A percentile compares a stretch with the other conserved stretches of the same genome.
Evolutionary conservation across 805 yeast species (phyloP).

Genomic region (Hanseniaspora taiwanica): DNA sequence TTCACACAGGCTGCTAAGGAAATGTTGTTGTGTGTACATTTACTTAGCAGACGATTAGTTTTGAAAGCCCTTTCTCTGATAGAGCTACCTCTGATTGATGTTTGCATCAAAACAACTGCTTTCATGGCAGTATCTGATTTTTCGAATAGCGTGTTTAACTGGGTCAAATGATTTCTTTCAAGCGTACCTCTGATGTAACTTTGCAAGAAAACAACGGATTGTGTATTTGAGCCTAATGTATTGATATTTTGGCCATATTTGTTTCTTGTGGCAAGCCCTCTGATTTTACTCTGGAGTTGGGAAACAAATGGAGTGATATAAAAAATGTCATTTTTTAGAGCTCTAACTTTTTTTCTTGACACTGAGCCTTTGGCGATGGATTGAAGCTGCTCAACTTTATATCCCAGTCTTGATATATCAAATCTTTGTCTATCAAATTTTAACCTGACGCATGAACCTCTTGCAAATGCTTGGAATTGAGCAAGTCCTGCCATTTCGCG

Average conservation of each 20-base stretch:
- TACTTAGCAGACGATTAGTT: not conserved
- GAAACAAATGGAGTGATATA: not conserved
- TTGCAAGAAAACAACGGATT: not conserved
- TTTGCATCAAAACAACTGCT: conserved; percentile 22
- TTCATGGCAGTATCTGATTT: conserved; percentile 16
- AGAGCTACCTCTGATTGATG: conserved; percentile 26
- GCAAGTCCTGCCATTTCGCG: not conserved
- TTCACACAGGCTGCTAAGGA: conserved; percentile 10
- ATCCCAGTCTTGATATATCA: conserved; percentile 1
- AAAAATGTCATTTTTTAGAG: not conserved
- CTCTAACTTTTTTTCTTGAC: conserved; percentile 14
- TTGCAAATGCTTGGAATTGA: conserved; percentile 23
- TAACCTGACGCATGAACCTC: conserved; percentile 32
- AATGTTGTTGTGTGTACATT: not conserved
- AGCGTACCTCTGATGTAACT: not conserved
- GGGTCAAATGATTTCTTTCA: not conserved
- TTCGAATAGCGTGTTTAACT: conserved; percentile 9
- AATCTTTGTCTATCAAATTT: conserved; percentile 1
- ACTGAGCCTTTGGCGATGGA: conserved; percentile 29
- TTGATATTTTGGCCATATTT: conserved; percentile 9
- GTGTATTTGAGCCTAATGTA: not conserved
- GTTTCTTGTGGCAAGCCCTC: conserved; percentile 30
- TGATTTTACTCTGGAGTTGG: conserved; percentile 39
- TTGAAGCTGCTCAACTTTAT: conserved; percentile 22
- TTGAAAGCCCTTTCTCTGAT: conserved; percentile 11